A percentile compares a stretch with the other conserved stretches of the same genome.
Evolutionary conservation across 2,329 filamentous ascomycete species (phyloP).

Genomic region (Sporothrix humicola): DNA sequence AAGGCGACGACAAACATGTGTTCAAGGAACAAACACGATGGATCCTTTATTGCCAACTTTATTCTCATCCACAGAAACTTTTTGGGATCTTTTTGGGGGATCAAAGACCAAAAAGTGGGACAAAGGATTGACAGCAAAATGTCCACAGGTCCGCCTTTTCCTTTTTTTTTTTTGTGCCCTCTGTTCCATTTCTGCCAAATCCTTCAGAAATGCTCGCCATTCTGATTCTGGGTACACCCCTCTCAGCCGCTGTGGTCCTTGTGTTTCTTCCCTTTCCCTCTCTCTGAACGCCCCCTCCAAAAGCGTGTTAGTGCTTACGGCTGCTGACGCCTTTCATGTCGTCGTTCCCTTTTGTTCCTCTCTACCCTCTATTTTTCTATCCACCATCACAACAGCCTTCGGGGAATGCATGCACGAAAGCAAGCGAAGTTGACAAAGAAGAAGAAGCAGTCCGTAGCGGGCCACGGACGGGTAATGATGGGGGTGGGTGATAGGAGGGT

Average conservation of each 20-base stretch:
- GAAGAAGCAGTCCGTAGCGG: too few species aligned
- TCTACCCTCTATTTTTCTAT: neutral
- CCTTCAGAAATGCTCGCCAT: neutral
- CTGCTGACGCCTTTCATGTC: conserved; percentile 12
- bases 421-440: neutral
- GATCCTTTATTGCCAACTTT: neutral
- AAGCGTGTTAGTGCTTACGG: conserved; percentile 27
- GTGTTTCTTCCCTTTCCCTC: neutral
- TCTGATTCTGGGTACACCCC: neutral
- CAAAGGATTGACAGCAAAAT: neutral
- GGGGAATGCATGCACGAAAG: conserved; percentile 9
- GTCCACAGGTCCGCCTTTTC: neutral
- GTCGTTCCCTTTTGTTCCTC: neutral
- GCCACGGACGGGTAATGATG: neutral
- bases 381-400: neutral
- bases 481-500: neutral
- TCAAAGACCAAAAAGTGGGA: neutral
- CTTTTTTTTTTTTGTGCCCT: too few species aligned
- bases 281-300: neutral
- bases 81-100: too few species aligned
- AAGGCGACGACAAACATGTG: neutral
- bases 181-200: neutral
- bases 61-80: too few species aligned
- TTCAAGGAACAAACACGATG: neutral
- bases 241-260: neutral